These are phyloP conservation scores for Melampsora allii-populina DNA, from an alignment of 1,284 basidiomycete species.

Conservation along the genomic window DNA sequence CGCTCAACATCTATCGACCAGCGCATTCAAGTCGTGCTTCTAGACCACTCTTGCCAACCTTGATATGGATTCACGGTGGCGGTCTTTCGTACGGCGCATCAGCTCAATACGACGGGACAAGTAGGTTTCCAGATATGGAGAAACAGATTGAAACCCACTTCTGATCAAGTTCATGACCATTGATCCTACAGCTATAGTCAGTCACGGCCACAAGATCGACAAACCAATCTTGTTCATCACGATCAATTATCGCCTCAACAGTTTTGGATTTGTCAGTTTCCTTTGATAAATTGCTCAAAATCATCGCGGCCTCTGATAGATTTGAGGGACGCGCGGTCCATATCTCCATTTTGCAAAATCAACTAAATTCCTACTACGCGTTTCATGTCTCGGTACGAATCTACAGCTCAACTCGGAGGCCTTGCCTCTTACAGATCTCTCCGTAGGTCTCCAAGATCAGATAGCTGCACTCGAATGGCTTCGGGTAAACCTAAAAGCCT, in stretches of 20 bases:
- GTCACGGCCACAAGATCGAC: conserved; percentile 55
- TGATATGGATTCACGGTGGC: conserved; percentile 67
- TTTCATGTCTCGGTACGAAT: conserved; percentile 48
- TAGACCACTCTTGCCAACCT: conserved; percentile 57
- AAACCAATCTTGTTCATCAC: conserved; percentile 56
- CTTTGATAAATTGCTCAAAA: neutral
- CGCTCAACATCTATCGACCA: conserved; percentile 56
- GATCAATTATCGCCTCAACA: conserved; percentile 57
- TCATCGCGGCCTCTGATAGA: conserved; percentile 49
- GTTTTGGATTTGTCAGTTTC: conserved; percentile 54
- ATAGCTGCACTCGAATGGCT: conserved; percentile 60
- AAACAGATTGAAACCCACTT: neutral
- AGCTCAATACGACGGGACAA: conserved; percentile 47
- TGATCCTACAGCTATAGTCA: conserved; percentile 58
- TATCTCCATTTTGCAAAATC: too few species aligned
- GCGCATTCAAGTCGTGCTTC: conserved; percentile 12
- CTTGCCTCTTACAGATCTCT: conserved; percentile 17
- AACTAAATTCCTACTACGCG: neutral
- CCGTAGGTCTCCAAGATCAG: conserved; percentile 63
- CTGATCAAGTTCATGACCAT: conserved; percentile 51
- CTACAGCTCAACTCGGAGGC: conserved; percentile 33
- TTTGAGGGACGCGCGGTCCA: conserved; percentile 55
- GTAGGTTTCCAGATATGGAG: conserved; percentile 50
- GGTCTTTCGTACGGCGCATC: conserved; percentile 48
- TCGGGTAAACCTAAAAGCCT: conserved; percentile 61